Base-by-base conservation (phyloP, 1,139 yeast genomes). In the Candida tunisiensis region DNA sequence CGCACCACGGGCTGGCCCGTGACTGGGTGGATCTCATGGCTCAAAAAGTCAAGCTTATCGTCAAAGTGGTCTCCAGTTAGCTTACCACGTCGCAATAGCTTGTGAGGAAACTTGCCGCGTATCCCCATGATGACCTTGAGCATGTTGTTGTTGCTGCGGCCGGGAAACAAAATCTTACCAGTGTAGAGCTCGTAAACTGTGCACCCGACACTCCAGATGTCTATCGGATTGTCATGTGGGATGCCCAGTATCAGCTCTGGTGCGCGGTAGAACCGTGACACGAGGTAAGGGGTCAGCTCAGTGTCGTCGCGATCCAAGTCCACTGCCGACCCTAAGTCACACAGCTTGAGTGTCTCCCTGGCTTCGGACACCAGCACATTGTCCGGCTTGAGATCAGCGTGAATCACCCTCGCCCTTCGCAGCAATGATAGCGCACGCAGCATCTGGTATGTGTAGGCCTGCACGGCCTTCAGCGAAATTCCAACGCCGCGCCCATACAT, bases 191-290 rank as follows among this genome's bases (percentile, higher is more conserved):
- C 99, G 8, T 96, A 93, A 47, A 88, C 79, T 37, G 91, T 88
- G 57, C 99, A 88, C 11, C 96, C 99, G 9, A 92, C 94, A 11
- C 93, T 78, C 99, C 99, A 88, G 44, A 88, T 78, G 52, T 88
- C 99, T 22, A 91, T 98, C 55, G 88, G 96, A 10, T 83, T 77
- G 49, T 88, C 96, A 57, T 88, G 91, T 53, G 88, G 85, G 53
- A 82, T 88, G 98, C 99, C 99, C 40, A 88, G 66, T 98, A 88
- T 88, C 53, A 88, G 91, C 54, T 88, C 99, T 2, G 98, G 99
- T 0, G 98, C 99, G 39, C 99, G 68, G 53, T 88, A 88, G 62
- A 85, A 91, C 44, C 99, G 60, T 3, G 99, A 91, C 12, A 93
- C 77, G 10, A 88, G 98, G 51, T 88, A 88, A 17, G 98, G 98